Percentiles rank a stretch among this genome's conserved stretches.
These are phyloP conservation scores for Eleusine coracana DNA, from an alignment of 176 grass and related monocot species.

Conservation along the genomic window DNA sequence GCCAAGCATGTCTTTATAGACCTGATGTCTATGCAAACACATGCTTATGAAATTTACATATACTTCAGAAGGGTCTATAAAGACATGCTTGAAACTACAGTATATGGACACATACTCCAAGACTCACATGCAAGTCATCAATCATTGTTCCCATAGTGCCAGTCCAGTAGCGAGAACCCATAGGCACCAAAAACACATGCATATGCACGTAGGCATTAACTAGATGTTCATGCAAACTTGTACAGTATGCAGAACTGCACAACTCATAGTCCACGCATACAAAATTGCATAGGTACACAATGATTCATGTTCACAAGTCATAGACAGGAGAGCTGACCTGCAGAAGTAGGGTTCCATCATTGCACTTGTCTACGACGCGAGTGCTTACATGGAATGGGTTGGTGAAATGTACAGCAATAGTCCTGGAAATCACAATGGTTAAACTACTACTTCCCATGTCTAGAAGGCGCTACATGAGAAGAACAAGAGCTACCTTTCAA, in stretches of 20 bases:
- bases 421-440: constrained; percentile 63
- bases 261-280: not conserved
- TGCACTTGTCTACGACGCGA: constrained; percentile 74
- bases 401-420: constrained; percentile 95
- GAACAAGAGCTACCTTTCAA: constrained; percentile 73
- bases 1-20: too few species aligned
- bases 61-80: not conserved
- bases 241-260: not conserved
- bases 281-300: not conserved
- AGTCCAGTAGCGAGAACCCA: not conserved
- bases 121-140: not conserved
- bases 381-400: constrained; percentile 91
- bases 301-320: not conserved
- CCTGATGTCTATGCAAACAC: not conserved
- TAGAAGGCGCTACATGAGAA: constrained; percentile 18
- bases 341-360: constrained; percentile 87
- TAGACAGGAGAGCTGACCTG: constrained; percentile 58
- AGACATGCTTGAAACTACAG: not conserved
- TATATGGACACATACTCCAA: not conserved
- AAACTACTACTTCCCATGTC: constrained; percentile 17
- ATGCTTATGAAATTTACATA: not conserved
- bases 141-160: not conserved
- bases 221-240: not conserved
- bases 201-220: not conserved
- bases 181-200: not conserved